Evolutionary conservation across 768 basidiomycete species (phyloP).

Genomic region (Termitomyces titanicus): DNA sequence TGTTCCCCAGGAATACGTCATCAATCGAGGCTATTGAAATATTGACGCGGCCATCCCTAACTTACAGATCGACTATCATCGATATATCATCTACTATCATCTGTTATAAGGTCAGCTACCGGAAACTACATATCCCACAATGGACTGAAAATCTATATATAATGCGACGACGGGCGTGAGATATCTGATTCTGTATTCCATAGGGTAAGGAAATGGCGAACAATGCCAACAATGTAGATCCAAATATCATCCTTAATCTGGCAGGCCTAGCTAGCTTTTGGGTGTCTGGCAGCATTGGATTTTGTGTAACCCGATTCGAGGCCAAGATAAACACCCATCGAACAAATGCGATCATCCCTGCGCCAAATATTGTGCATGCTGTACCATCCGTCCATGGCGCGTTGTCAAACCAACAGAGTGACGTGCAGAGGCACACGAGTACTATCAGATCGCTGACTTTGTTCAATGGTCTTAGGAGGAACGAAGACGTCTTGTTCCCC

Average conservation of each 20-base stretch:
- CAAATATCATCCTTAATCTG: slow-evolving; percentile 14
- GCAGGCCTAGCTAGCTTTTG: slow-evolving; percentile 2
- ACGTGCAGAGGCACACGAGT: slow-evolving; percentile 10
- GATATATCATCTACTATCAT: too few relatives aligned
- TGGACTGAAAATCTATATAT: slow-evolving; percentile 40
- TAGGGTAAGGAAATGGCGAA: slow-evolving; percentile 11
- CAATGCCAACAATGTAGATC: slow-evolving; percentile 18
- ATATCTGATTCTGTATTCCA: slow-evolving; percentile 5
- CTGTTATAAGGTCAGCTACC: too few relatives aligned
- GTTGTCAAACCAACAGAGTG: slow-evolving; percentile 25
- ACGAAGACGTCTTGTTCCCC: slow-evolving; percentile 8
- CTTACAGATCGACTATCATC: slow-evolving; percentile 38
- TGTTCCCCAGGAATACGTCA: slow-evolving; percentile 15
- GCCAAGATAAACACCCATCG: slow-evolving; percentile 7
- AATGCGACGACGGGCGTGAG: too few relatives aligned
- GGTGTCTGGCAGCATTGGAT: slow-evolving; percentile 11
- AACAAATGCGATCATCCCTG: slow-evolving; percentile 17
- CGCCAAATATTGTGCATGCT: slow-evolving; percentile 21
- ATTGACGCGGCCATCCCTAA: slow-evolving; percentile 34
- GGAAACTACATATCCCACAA: too few relatives aligned
- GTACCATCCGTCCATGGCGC: slow-evolving; percentile 37
- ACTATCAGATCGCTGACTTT: slow-evolving; percentile 11
- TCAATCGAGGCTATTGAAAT: slow-evolving; percentile 21
- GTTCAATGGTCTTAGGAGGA: neutral
- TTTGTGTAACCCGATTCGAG: slow-evolving; percentile 1